Base-by-base conservation (phyloP, 345 rosid species). In the Noccaea caerulescens region DNA sequence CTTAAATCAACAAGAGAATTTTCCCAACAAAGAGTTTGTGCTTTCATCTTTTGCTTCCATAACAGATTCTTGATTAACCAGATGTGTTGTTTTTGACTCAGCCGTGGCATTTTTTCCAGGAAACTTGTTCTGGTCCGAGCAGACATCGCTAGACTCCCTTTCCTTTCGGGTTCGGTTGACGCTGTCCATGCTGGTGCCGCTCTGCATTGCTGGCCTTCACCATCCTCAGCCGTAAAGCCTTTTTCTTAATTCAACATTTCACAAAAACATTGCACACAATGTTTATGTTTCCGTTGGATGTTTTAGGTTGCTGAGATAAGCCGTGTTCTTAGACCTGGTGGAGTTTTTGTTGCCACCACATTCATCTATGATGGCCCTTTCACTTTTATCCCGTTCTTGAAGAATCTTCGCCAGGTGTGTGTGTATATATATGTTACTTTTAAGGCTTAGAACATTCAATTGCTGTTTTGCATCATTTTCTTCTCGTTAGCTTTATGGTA, bases 121-220 rank as follows among this genome's bases (percentile, higher is more conserved):
- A 86, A 88, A 32, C 67, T 87, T 38, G 69, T 83, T 52, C 75
- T 90, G 79, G 96, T 90, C 74, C 86, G 96, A 84, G 97, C 97
- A 12, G 97, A 93, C 69, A 88, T 93, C 32, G 85, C 93, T 61
- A 79, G 96, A 74, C 93, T 93, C 57, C 98, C 98, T 44, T 87
- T 93, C 55, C 63, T 77, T 58, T 77, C 92, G 42, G 69, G 90
- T 73, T 88, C 97, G 9, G 77, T 90, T 12, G 96, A 93, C 66
- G 92, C 96, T 11, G 82, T 93, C 69, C 98, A 90, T 69, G 97
- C 97, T 45, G 98, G 92, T 72, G 91, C 92, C 69, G 98, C 97
- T 71, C 76, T 93, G 47, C 97, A 93, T 78, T 90, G 96, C 69
- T 93, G 98, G 98, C 89, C 97, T 72, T 93, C 97, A 16, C 96